Evolutionary conservation across 106 monocot genomes (phyloP).

Genomic region (Apostasia shenzhenica): DNA sequence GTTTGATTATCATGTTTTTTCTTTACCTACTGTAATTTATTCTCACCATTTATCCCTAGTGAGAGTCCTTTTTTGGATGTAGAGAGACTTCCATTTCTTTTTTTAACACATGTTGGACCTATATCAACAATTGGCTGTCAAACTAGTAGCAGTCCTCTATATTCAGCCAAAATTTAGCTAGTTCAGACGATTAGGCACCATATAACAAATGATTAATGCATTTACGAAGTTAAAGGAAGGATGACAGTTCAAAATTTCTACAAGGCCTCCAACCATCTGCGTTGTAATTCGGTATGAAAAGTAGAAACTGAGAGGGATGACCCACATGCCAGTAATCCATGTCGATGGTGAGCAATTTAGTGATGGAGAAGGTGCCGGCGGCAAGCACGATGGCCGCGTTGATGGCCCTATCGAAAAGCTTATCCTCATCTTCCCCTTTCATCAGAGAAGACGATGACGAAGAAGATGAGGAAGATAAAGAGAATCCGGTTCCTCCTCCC

Average conservation of each 20-base stretch:
- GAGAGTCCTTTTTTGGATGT: too few relatives aligned
- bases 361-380: conserved; percentile 76
- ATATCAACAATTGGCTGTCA: too few relatives aligned
- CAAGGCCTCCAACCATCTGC: too few relatives aligned
- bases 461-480: conserved; percentile 4
- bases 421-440: conserved; percentile 16
- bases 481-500: conserved; percentile 7
- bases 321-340: conserved; percentile 91
- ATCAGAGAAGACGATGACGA: neutral
- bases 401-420: conserved; percentile 52
- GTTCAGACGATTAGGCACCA: too few relatives aligned
- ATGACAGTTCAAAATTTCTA: too few relatives aligned
- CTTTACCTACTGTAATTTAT: too few relatives aligned
- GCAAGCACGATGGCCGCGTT: conserved; percentile 83
- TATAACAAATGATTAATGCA: neutral
- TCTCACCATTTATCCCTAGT: too few relatives aligned
- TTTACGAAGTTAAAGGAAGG: neutral
- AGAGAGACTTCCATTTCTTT: too few relatives aligned
- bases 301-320: neutral
- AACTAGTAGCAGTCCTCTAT: too few relatives aligned
- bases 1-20: too few relatives aligned
- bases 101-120: too few relatives aligned
- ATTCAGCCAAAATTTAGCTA: too few relatives aligned
- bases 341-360: conserved; percentile 86
- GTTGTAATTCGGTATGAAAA: neutral